Evolutionary conservation across 1,284 basidiomycete genomes (phyloP).

Genomic region (Cryptococcus sp.): DNA sequence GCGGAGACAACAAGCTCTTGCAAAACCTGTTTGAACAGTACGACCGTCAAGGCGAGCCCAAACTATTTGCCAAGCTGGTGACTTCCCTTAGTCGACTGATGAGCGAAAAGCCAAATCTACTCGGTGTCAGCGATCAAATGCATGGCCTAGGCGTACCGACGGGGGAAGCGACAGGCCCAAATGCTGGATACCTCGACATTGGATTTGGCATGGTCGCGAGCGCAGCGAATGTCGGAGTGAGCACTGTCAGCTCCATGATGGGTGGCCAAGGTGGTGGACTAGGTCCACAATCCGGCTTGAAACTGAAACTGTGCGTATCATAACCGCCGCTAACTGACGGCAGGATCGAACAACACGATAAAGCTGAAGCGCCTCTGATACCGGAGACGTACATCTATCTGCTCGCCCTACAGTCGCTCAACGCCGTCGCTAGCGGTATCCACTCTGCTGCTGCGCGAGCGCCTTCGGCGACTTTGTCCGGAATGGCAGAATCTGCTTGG

Average conservation of each 20-base stretch:
- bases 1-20: slow-evolving; percentile 75
- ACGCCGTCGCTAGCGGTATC: slow-evolving; percentile 83
- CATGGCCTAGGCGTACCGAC: slow-evolving; percentile 63
- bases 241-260: slow-evolving; percentile 67
- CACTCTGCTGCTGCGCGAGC: slow-evolving; percentile 56
- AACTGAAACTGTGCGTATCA: slow-evolving; percentile 68
- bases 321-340: background rate
- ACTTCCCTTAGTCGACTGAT: slow-evolving; percentile 75
- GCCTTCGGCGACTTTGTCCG: slow-evolving; percentile 61
- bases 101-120: slow-evolving; percentile 76
- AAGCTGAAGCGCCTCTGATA: slow-evolving; percentile 85
- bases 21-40: slow-evolving; percentile 75
- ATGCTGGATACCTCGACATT: slow-evolving; percentile 55
- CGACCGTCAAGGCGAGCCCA: slow-evolving; percentile 60
- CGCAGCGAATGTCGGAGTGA: slow-evolving; percentile 73
- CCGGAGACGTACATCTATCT: slow-evolving; percentile 91
- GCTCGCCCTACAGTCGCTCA: slow-evolving; percentile 80
- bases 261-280: slow-evolving; percentile 59
- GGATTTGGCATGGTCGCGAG: slow-evolving; percentile 78
- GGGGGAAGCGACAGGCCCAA: slow-evolving; percentile 19
- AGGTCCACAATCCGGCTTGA: slow-evolving; percentile 71
- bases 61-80: slow-evolving; percentile 74
- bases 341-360: slow-evolving; percentile 94
- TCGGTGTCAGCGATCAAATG: slow-evolving; percentile 76
- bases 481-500: slow-evolving; percentile 82